Evolutionary conservation across 2,329 filamentous ascomycete species (phyloP).

Genomic region (Alternaria viburni): DNA sequence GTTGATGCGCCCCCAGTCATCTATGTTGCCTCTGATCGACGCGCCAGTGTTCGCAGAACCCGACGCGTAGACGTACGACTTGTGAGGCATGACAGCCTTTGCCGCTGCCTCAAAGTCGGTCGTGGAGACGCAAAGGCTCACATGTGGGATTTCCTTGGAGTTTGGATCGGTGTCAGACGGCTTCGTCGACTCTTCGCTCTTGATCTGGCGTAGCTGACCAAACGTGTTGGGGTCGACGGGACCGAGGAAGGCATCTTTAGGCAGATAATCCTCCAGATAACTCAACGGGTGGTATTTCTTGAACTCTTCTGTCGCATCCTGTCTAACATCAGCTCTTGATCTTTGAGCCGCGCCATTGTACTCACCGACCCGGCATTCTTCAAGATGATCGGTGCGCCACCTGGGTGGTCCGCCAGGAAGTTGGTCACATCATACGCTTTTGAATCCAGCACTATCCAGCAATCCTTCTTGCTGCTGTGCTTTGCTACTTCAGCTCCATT

Average conservation of each 20-base stretch:
- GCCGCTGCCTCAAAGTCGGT: conserved; percentile 44
- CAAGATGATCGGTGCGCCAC: conserved; percentile 57
- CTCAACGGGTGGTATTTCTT: conserved; percentile 44
- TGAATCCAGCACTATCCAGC: conserved; percentile 72
- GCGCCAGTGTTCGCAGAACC: conserved; percentile 43
- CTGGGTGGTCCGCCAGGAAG: conserved; percentile 67
- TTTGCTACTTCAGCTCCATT: conserved; percentile 44
- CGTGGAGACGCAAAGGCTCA: conserved; percentile 38
- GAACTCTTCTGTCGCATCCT: conserved; percentile 46
- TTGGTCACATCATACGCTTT: conserved; percentile 71
- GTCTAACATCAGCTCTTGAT: conserved; percentile 3
- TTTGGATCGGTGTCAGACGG: conserved; percentile 21
- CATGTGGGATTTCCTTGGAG: conserved; percentile 36
- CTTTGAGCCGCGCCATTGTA: not conserved
- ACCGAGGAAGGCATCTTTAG: conserved; percentile 33
- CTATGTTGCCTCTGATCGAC: conserved; percentile 39
- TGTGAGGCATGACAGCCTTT: conserved; percentile 40
- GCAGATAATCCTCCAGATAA: conserved; percentile 40
- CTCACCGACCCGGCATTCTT: conserved; percentile 53
- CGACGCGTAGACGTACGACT: conserved; percentile 44
- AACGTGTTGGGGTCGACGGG: conserved; percentile 42
- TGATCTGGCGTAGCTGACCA: conserved; percentile 30
- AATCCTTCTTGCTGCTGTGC: conserved; percentile 44
- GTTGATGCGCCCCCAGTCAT: conserved; percentile 43
- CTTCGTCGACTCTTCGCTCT: conserved; percentile 27